Base-by-base conservation (phyloP, 768 basidiomycete species). In the Brasilioporus rufonigricans region DNA sequence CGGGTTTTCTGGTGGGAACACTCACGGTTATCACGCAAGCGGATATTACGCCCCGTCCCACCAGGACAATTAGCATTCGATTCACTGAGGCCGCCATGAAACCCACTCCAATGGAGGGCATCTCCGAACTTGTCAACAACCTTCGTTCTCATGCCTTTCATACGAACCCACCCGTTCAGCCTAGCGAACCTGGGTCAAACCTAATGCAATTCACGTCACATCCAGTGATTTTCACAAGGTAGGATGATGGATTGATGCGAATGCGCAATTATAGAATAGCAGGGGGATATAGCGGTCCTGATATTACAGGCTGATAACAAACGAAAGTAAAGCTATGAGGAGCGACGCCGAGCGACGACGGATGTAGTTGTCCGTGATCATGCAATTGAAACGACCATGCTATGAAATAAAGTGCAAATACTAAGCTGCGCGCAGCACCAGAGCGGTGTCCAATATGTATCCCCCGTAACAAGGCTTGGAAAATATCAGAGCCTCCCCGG, bases 271-370 rank as follows among this genome's bases (percentile, higher is more conserved):
- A 60, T 62, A 62, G 48, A 53, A 55, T 61, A 56, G 39, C 41
- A 52, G 57, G 52, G 61, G 40, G 46, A 60, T 70, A 63, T 60
- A 61, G 51, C 61, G 63, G 56, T 54, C 52, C 54, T 49, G 57
- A 62, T 66, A 47, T 56, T 65, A 69, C 63, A 57, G 55, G 43
- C 19, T 58, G 61, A 58, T 61, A 59, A 41, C 61, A 33, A 39
- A 39, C 19, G 39, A 39, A 21, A 39, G 19, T 19, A 39, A 44
- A 44, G 57, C 53, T 39, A 56, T 52, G 54, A 48, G 51, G 31
- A 53, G 29, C 50, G 56, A 55, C 44, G 50, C 44, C 48, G 4
- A 31, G 36, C 32, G 58, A 41, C 48, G 50, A 53, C 48, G 24
- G 43, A 48, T 57, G 57, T 48, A 32, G 41, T 52, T 57, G 55